Conservation (phyloP, 2,329 filamentous ascomycete genomes). For the Fusarium lyarnte region DNA sequence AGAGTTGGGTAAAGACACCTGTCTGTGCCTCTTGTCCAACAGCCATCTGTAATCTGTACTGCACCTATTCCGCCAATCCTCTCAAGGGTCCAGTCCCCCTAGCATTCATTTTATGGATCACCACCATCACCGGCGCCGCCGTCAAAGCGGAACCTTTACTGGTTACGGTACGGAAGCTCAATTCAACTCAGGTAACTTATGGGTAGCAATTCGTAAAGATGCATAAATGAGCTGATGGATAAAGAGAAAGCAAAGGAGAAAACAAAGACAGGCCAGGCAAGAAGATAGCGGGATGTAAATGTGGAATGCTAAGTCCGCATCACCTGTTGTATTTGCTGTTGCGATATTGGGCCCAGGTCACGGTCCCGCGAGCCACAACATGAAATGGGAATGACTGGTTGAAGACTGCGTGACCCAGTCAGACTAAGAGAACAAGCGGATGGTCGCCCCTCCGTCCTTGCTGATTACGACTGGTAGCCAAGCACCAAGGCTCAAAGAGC, state of each 20-base stretch:
- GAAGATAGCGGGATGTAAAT: conserved; percentile 22
- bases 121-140: conserved; percentile 25
- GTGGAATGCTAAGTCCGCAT: conserved; percentile 27
- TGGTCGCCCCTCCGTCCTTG: conserved; percentile 31
- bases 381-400: conserved; percentile 39
- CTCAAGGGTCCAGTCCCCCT: conserved; percentile 10
- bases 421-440: conserved; percentile 33
- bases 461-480: conserved; percentile 22
- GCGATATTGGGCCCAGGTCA: conserved; percentile 16
- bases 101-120: conserved; percentile 9
- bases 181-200: neutral
- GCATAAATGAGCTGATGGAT: conserved; percentile 36
- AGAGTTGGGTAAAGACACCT: neutral
- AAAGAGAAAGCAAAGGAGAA: conserved; percentile 1
- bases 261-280: neutral
- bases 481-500: conserved; percentile 41
- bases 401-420: conserved; percentile 34
- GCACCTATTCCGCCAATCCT: conserved; percentile 35
- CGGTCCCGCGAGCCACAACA: conserved; percentile 29
- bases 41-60: conserved; percentile 19
- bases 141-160: conserved; percentile 15
- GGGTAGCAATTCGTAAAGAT: conserved; percentile 25
- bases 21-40: conserved; percentile 8
- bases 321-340: conserved; percentile 29
- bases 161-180: conserved; percentile 13